Conservation (phyloP, 163 green algal genomes). For the Chlamydomonas reinhardtii region DNA sequence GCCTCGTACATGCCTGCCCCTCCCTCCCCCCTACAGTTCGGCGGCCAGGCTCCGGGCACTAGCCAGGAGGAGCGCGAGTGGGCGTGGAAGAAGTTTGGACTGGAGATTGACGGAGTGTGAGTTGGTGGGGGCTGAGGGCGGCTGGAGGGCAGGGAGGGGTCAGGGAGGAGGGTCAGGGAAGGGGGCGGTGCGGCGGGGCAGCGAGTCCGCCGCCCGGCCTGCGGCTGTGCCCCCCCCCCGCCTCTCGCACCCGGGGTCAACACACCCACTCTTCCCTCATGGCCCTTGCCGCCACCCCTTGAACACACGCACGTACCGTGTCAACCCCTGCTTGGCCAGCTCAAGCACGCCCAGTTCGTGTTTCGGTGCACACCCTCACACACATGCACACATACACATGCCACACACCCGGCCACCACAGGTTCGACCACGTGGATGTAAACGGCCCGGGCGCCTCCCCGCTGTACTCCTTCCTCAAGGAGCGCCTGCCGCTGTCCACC, state of each 20-base stretch:
- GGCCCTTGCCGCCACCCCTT: too few relatives aligned
- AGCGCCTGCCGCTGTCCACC: slow-evolving; percentile 53
- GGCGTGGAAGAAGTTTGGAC: slow-evolving; percentile 89
- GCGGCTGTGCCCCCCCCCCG: too few relatives aligned
- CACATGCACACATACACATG: too few relatives aligned
- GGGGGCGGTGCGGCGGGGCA: too few relatives aligned
- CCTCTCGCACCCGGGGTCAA: too few relatives aligned
- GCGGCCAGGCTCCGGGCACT: slow-evolving; percentile 80
- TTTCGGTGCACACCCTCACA: too few relatives aligned
- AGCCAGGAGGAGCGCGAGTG: slow-evolving; percentile 84
- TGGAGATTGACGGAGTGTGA: slow-evolving; percentile 74
- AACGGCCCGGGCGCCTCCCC: slow-evolving; percentile 78
- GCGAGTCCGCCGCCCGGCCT: too few relatives aligned
- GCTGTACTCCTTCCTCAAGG: slow-evolving; percentile 81
- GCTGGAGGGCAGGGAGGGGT: not conserved
- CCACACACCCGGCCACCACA: not conserved
- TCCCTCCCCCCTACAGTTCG: slow-evolving; percentile 84
- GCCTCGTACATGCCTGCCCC: not conserved
- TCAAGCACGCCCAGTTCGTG: too few relatives aligned
- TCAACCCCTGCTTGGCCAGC: too few relatives aligned
- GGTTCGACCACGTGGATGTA: slow-evolving; percentile 84
- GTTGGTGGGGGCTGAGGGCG: slow-evolving; percentile 11
- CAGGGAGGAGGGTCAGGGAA: too few relatives aligned
- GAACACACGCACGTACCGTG: too few relatives aligned
- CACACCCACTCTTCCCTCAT: too few relatives aligned